A percentile compares a stretch with the other conserved stretches of the same genome.
Conservation (phyloP, 257 asterid species). For the Ilex asprella region DNA sequence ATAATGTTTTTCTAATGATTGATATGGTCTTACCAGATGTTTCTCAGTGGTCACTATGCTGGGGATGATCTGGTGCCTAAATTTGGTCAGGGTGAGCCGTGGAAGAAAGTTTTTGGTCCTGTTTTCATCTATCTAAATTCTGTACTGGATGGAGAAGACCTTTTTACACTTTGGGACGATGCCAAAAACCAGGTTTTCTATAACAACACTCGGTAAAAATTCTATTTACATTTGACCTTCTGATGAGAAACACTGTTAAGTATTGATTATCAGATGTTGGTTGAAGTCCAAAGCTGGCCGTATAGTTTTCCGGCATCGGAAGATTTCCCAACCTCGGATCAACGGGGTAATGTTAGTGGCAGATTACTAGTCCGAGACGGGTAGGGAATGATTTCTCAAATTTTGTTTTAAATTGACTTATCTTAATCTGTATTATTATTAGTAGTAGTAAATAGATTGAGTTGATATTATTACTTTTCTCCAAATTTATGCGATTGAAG, state of each 20-base stretch:
- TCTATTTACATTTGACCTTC: too few relatives aligned
- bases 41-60: conserved; percentile 71
- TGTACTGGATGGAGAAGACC: conserved; percentile 31
- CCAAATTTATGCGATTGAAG: too few relatives aligned
- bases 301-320: conserved; percentile 68
- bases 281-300: conserved; percentile 68
- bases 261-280: conserved; percentile 26
- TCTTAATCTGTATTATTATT: neutral
- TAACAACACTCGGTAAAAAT: too few relatives aligned
- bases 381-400: conserved; percentile 17
- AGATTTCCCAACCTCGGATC: conserved; percentile 46
- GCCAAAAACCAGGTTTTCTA: conserved; percentile 52
- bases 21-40: conserved; percentile 34
- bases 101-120: conserved; percentile 92
- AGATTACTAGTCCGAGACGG: conserved; percentile 51
- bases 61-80: conserved; percentile 61
- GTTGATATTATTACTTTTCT: too few relatives aligned
- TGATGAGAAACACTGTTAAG: too few relatives aligned
- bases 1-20: too few relatives aligned
- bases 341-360: conserved; percentile 52
- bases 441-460: neutral
- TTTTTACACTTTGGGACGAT: conserved; percentile 56
- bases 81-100: conserved; percentile 60
- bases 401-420: too few relatives aligned
- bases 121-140: conserved; percentile 65